Percentiles rank a stretch among this genome's conserved stretches.
Evolutionary conservation across 495 filamentous ascomycete genomes (phyloP).

Genomic region (Symbiotaphrina buchneri): DNA sequence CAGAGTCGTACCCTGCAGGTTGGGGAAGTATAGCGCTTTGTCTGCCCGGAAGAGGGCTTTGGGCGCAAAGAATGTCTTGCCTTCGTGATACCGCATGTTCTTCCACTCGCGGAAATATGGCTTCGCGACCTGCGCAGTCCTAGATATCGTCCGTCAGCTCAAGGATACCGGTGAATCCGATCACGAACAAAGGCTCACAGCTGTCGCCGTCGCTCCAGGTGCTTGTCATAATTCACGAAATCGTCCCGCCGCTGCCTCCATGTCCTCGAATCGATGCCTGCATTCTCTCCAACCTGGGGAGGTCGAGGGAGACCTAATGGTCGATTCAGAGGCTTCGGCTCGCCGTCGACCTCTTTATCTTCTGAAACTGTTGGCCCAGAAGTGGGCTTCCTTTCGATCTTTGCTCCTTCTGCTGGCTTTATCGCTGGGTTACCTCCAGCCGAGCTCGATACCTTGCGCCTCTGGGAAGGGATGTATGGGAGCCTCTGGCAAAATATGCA

Average conservation of each 20-base stretch:
- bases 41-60: conserved; percentile 51
- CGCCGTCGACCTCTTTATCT: too few relatives aligned
- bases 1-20: conserved; percentile 61
- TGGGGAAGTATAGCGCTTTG: conserved; percentile 77
- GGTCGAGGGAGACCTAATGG: conserved; percentile 63
- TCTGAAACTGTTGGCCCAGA: too few relatives aligned
- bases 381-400: too few relatives aligned
- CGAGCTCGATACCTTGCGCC: too few relatives aligned
- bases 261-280: conserved; percentile 45
- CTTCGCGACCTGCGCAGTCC: conserved; percentile 34
- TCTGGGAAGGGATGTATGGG: too few relatives aligned
- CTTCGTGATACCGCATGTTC: conserved; percentile 56
- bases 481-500: too few relatives aligned
- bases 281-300: conserved; percentile 57
- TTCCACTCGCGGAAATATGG: conserved; percentile 90
- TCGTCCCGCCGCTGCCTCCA: conserved; percentile 51
- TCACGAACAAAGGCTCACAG: conserved; percentile 23
- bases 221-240: conserved; percentile 66
- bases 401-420: too few relatives aligned
- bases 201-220: conserved; percentile 44
- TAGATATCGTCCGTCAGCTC: conserved; percentile 6
- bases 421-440: too few relatives aligned
- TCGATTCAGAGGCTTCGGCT: conserved; percentile 41
- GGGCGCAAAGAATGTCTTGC: conserved; percentile 74
- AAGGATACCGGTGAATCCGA: background rate